Evolutionary conservation across 495 filamentous ascomycete species (phyloP), one percentile per base, ranked within the genome.

Genomic region (Jackrogersella multiformis): DNA sequence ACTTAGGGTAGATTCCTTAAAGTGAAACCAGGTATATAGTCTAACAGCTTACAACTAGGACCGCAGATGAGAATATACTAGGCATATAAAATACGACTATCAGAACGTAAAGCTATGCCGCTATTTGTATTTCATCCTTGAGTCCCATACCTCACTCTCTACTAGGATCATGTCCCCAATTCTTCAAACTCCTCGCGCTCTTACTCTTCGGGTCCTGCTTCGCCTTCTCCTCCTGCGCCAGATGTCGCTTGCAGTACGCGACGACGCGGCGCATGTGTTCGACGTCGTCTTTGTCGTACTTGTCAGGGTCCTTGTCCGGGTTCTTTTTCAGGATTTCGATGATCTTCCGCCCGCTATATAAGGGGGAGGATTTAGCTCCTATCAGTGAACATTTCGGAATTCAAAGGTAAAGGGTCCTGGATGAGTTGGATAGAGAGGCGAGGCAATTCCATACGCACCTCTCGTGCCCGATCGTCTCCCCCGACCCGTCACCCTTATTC

Each of bases 241-340:
- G 68, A 75, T 89, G 88, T 2, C 89, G 77, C 74, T 90, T 91
- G 67, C 68, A 74, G 34, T 76, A 76, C 6, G 85, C 78, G 0
- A 88, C 87, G 6, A 90, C 89, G 41, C 80, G 83, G 5, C 89
- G 79, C 87, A 90, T 90, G 68, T 91, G 88, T 8, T 78, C 78
- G 26, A 90, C 74, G 38, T 90, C 86, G 4, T 82, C 77, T 38
- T 84, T 77, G 2, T 79, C 76, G 66, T 89, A 90, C 15, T 77
- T 74, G 2, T 77, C 73, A 1, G 82, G 82, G 26, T 85, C 78
- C 61, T 84, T 86, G n/a, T 77, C 71, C 0, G 86, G 86, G 58
- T 90, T 89, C 55, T 83, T 82, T 61, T 85, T 77, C 35, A 91
- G 77, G 51, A 90, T 91, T 21, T 84, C 72, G 24, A 90, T 83